phyloP scores from a whole-genome alignment of 176 grass and related monocot species.

The Poa pratensis region DNA sequence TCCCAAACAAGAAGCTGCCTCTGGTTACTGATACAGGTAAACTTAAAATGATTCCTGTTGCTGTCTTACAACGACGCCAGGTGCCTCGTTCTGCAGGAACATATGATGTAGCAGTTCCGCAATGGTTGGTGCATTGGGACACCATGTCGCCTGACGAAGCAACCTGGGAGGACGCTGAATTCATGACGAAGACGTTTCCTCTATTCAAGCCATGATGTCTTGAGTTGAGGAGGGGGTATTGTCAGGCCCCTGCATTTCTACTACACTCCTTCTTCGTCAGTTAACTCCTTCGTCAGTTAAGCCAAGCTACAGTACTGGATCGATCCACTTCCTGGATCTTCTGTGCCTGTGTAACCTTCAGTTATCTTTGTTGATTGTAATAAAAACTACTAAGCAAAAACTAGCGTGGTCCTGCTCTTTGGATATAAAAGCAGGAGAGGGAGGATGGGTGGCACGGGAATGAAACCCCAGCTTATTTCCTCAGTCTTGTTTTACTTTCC shows the following conservation, averaged over 20 bases:
- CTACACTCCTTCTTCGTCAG: too few relatives aligned
- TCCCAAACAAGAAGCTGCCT: neutral
- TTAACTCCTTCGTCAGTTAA: too few relatives aligned
- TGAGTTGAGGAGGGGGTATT: neutral
- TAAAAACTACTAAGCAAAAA: too few relatives aligned
- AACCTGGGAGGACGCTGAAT: neutral
- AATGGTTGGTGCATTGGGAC: neutral
- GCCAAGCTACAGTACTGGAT: too few relatives aligned
- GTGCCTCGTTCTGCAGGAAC: neutral
- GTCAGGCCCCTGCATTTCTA: neutral
- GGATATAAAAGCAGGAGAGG: too few relatives aligned
- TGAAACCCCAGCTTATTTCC: too few relatives aligned
- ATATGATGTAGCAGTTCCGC: neutral
- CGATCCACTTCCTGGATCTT: too few relatives aligned
- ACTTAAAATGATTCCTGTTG: neutral
- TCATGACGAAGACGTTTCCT: neutral
- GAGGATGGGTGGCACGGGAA: too few relatives aligned
- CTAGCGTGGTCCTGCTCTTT: too few relatives aligned
- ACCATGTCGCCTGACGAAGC: neutral
- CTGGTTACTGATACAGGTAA: neutral
- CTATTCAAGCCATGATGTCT: neutral
- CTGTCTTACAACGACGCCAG: neutral
- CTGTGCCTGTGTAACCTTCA: too few relatives aligned
- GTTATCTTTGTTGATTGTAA: too few relatives aligned
- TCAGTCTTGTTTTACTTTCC: too few relatives aligned